Base-by-base conservation (phyloP, 2,329 filamentous ascomycete species). In the Alternaria infectoria region DNA sequence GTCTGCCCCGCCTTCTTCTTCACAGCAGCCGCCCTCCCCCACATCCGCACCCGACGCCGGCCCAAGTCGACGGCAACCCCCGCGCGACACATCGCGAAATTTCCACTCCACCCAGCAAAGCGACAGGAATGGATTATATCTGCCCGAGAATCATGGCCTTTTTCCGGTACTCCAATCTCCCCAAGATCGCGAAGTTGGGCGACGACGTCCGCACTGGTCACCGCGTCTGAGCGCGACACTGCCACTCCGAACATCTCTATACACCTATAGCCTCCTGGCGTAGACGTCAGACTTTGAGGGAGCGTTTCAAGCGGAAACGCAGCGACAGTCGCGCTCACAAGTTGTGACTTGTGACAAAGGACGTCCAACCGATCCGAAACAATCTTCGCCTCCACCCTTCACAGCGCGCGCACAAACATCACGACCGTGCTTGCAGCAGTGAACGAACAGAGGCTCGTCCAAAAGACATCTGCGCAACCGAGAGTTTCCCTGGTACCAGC, bases 91-190 rank as follows among this genome's bases (percentile, higher is more conserved):
- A 15, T 50, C 51, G 46, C 61, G 44, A 60, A 60, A 46, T 23
- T 32, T 47, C 30, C 45, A 55, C 19, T 21, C 57, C 51, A 46
- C 50, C 40, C 45, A 56, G 23, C 40, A 44, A 64, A 66, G 51
- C 66, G 58, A 61, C 17, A 69, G 70, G 65, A 70, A 74, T 72
- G 70, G 61, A 68, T 57, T 52, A 58, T 57, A 47, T 61, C 50
- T 59, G 58, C 63, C 66, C 60, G 50, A 69, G 58, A 69, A 64
- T 67, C 67, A 74, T 74, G 71, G 71, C 70, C 54, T 69, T 62
- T 71, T 68, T 55, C 62, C 65, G 71, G 70, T 67, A 65, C 64
- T 69, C 61, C 54, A 69, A 66, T 58, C 66, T 69, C 59, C 69
- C 69, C 49, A 64, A 68, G 64, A 68, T 67, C 59, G 68, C 69